phyloP scores from a whole-genome alignment of 306 rosid species.

The Rosa lucieae region DNA sequence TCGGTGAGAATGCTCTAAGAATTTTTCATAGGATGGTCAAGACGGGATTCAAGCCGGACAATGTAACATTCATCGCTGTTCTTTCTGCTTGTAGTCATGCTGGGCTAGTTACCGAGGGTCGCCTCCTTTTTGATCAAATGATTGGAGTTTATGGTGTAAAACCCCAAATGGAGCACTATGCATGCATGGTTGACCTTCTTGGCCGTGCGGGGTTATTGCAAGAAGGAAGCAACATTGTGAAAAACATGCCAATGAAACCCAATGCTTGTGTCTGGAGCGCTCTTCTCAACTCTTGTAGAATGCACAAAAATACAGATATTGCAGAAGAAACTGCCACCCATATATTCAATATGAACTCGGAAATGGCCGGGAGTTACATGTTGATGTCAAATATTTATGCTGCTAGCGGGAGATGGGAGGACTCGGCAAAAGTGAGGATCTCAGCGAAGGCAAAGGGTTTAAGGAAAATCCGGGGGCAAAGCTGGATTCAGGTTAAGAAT shows the following conservation, averaged over 20 bases:
- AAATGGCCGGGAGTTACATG: constrained; percentile 65
- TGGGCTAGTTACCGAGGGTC: constrained; percentile 63
- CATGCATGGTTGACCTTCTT: constrained; percentile 82
- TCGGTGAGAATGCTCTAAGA: constrained; percentile 61
- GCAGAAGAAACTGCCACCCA: constrained; percentile 54
- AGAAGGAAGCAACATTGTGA: constrained; percentile 64
- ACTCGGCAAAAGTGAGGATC: constrained; percentile 71
- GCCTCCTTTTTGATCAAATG: constrained; percentile 55
- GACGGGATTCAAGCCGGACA: constrained; percentile 60
- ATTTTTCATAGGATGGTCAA: constrained; percentile 56
- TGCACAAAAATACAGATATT: constrained; percentile 53
- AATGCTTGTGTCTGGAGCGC: constrained; percentile 80
- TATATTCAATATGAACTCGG: constrained; percentile 40
- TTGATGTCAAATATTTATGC: constrained; percentile 80
- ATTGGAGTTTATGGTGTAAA: constrained; percentile 43
- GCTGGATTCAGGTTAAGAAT: constrained; percentile 81
- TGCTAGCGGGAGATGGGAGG: constrained; percentile 77
- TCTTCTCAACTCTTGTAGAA: constrained; percentile 69
- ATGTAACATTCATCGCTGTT: constrained; percentile 60
- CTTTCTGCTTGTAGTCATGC: constrained; percentile 88
- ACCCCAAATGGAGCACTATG: constrained; percentile 78
- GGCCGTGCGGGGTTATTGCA: constrained; percentile 77
- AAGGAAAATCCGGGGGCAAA: constrained; percentile 66
- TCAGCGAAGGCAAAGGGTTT: constrained; percentile 68
- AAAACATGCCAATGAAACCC: constrained; percentile 71